Base-by-base conservation (phyloP, 1,139 yeast species). In the Pichia sp. region DNA sequence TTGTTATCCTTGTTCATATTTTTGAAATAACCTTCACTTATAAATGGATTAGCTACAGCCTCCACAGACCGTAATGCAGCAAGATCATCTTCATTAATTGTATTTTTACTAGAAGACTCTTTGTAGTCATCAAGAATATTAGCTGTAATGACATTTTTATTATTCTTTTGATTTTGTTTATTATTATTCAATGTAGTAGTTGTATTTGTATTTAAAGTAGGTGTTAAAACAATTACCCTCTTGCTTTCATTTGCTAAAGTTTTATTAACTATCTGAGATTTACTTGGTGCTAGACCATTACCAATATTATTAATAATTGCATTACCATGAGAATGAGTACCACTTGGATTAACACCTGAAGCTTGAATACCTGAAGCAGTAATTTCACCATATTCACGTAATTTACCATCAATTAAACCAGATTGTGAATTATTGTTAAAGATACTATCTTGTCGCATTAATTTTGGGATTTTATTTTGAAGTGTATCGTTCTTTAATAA, bases 331-430 rank as follows among this genome's bases (percentile, higher is more conserved):
- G 54, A 51, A 27, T 29, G 32, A 11, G 43, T 50, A 8, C 59
- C 58, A 37, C 50, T 44, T n/a, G 52, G 56, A 28, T 56, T 51
- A 5, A 63, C 56, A 7, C 60, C 63, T 2, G 65, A 61, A 43
- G 62, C 67, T 26, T 46, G 74, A 65, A 81, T 82, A 1, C 95
- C 95, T 3, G 94, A 84, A 2, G 95, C 96, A 34, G 83, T 83
- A 40, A 84, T 82, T 56, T 86, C 95, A 53, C 68, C 68, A 51
- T 60, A 62, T 25, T 60, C 66, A 40, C 62, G 57, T n/a, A 61
- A 47, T 45, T 59, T 58, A 40, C 54, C 53, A 28, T 57, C 48
- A n/a, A 41, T 40, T 11, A n/a, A 25, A 11, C 40, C 40, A 28
- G 28, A 39, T 29, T 44, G 45, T 28, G 50, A 46, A 25, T 26